Percentiles rank a stretch among this genome's conserved stretches.
Evolutionary conservation across 2,329 filamentous ascomycete genomes (phyloP).

Genomic region (Penicillium freii): DNA sequence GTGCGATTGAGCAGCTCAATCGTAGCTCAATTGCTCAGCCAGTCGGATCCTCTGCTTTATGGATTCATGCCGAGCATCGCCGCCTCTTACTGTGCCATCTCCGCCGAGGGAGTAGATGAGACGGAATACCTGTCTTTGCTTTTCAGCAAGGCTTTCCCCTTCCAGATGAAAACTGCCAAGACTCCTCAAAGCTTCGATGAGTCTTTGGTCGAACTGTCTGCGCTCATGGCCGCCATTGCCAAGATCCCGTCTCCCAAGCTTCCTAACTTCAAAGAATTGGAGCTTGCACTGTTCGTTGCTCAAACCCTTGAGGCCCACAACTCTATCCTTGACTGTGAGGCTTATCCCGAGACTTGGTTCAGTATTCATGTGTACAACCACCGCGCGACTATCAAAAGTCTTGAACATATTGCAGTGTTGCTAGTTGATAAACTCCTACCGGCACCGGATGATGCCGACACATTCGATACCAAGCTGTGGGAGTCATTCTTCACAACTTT

Average conservation of each 20-base stretch:
- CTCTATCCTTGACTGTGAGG: constrained; percentile 83
- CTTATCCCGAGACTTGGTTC: constrained; percentile 86
- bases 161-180: constrained; percentile 68
- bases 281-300: constrained; percentile 71
- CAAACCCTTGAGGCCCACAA: constrained; percentile 80
- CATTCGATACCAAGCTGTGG: constrained; percentile 92
- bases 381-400: constrained; percentile 78
- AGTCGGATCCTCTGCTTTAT: constrained; percentile 76
- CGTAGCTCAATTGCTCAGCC: constrained; percentile 77
- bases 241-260: constrained; percentile 72
- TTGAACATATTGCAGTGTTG: constrained; percentile 78
- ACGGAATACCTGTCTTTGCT: constrained; percentile 72
- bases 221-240: constrained; percentile 78
- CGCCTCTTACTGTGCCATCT: constrained; percentile 79
- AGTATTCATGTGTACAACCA: constrained; percentile 92
- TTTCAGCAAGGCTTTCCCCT: constrained; percentile 87
- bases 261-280: constrained; percentile 72
- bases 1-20: constrained; percentile 92
- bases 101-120: constrained; percentile 59
- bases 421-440: constrained; percentile 83
- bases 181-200: constrained; percentile 72
- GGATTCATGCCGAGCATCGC: constrained; percentile 89
- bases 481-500: constrained; percentile 88
- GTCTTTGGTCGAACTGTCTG: constrained; percentile 80
- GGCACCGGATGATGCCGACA: constrained; percentile 83